Evolutionary conservation across 495 filamentous ascomycete species (phyloP).

Genomic region (Elasticomyces elasticus): DNA sequence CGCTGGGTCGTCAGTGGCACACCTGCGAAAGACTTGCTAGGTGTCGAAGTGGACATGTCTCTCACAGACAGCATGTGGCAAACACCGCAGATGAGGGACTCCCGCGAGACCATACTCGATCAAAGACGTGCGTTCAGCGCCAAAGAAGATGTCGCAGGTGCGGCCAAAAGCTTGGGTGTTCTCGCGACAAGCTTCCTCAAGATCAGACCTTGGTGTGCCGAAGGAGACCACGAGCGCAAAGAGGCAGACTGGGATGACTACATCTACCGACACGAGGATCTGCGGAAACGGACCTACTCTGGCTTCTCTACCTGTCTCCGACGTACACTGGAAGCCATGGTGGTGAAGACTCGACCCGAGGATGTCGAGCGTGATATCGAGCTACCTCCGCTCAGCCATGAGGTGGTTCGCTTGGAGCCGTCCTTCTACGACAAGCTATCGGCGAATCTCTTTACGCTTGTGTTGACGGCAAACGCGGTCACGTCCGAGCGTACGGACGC

Average conservation of each 20-base stretch:
- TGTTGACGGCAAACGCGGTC: constrained; percentile 73
- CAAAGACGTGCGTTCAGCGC: constrained; percentile 24
- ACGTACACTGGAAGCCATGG: constrained; percentile 60
- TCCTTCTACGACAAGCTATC: constrained; percentile 75
- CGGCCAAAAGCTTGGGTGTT: constrained; percentile 58
- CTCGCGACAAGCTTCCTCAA: constrained; percentile 64
- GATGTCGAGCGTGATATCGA: constrained; percentile 55
- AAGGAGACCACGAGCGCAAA: constrained; percentile 35
- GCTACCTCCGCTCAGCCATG: constrained; percentile 62
- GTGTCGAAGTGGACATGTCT: constrained; percentile 56
- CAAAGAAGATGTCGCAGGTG: constrained; percentile 22
- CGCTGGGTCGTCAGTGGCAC: constrained; percentile 91
- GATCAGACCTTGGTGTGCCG: constrained; percentile 65
- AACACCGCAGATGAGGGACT: constrained; percentile 22
- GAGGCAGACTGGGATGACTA: constrained; percentile 61
- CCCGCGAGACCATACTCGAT: constrained; percentile 24
- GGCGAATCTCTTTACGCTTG: constrained; percentile 73
- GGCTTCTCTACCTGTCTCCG: constrained; percentile 47
- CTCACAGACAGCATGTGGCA: constrained; percentile 23
- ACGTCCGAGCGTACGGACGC: constrained; percentile 74
- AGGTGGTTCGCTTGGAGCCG: constrained; percentile 63
- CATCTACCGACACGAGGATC: constrained; percentile 52
- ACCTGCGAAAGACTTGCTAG: constrained; percentile 70
- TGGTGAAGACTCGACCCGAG: constrained; percentile 67
- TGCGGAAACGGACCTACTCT: constrained; percentile 38